phyloP scores from a whole-genome alignment of 441 rosid species.

The Flueggea neowawraea region DNA sequence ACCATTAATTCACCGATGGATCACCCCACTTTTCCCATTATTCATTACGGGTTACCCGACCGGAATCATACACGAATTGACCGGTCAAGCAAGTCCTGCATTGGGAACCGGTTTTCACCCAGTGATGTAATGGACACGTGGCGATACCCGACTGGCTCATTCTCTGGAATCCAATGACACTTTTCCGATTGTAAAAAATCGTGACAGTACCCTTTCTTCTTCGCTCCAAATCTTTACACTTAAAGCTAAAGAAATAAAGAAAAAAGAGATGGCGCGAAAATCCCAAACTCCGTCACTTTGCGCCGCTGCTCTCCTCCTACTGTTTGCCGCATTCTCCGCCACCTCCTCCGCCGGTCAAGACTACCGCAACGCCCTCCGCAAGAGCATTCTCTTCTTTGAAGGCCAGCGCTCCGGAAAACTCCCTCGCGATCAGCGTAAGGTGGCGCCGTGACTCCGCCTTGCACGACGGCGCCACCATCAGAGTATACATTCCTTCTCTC shows the following conservation, averaged over 20 bases:
- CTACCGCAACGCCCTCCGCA: conserved; percentile 76
- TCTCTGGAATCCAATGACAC: conserved; percentile 71
- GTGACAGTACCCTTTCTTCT: conserved; percentile 6
- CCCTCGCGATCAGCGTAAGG: conserved; percentile 58
- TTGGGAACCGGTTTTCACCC: conserved; percentile 31
- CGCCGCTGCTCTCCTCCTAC: conserved; percentile 20
- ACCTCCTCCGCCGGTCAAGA: conserved; percentile 40
- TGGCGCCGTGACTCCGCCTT: conserved; percentile 83
- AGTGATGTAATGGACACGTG: conserved; percentile 43
- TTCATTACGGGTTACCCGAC: too few species aligned
- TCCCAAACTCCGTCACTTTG: conserved; percentile 27
- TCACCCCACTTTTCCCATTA: too few species aligned
- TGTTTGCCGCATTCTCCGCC: conserved; percentile 6
- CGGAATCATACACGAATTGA: neutral
- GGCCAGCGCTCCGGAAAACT: conserved; percentile 93
- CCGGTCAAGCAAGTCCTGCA: conserved; percentile 25
- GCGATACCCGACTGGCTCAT: conserved; percentile 13
- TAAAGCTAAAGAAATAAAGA: neutral
- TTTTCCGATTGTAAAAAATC: conserved; percentile 45
- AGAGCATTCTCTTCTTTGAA: conserved; percentile 92
- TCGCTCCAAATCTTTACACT: conserved; percentile 14
- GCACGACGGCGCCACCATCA: conserved; percentile 67
- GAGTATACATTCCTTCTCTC: conserved; percentile 33
- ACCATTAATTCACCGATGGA: too few species aligned
- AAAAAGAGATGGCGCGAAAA: conserved; percentile 73